phyloP scores from a whole-genome alignment of 805 yeast species.

The Pichia californica region DNA sequence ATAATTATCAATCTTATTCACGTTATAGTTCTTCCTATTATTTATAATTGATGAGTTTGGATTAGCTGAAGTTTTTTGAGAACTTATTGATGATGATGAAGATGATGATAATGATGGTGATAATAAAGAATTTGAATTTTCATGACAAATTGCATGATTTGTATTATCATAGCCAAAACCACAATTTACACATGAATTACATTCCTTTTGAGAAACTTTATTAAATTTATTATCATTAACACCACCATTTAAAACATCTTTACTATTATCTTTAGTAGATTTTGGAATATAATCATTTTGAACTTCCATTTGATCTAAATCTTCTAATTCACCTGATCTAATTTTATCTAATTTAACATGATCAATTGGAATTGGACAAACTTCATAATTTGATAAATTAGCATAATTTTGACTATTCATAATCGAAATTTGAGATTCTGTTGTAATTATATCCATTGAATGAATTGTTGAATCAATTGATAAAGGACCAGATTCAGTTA shows the following conservation, averaged over 20 bases:
- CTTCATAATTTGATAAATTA: conserved; percentile 14
- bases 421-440: conserved; percentile 19
- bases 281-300: conserved; percentile 27
- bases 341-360: conserved; percentile 27
- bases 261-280: conserved; percentile 11
- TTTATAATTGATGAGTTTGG: not conserved
- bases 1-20: not conserved
- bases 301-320: conserved; percentile 21
- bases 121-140: not conserved
- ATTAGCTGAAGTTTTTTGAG: not conserved
- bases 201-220: conserved; percentile 16
- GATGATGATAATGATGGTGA: not conserved
- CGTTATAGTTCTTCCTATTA: not conserved
- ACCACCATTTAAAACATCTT: conserved; percentile 3
- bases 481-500: conserved; percentile 31
- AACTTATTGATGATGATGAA: not conserved
- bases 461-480: conserved; percentile 24
- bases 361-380: conserved; percentile 31
- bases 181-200: conserved; percentile 25
- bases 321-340: conserved; percentile 25
- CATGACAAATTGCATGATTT: not conserved
- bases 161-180: conserved; percentile 20
- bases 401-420: conserved; percentile 1
- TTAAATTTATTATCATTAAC: conserved; percentile 1
- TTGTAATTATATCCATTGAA: conserved; percentile 22